Base-by-base conservation (phyloP, 495 filamentous ascomycete species). In the Neurospora hispaniola region DNA sequence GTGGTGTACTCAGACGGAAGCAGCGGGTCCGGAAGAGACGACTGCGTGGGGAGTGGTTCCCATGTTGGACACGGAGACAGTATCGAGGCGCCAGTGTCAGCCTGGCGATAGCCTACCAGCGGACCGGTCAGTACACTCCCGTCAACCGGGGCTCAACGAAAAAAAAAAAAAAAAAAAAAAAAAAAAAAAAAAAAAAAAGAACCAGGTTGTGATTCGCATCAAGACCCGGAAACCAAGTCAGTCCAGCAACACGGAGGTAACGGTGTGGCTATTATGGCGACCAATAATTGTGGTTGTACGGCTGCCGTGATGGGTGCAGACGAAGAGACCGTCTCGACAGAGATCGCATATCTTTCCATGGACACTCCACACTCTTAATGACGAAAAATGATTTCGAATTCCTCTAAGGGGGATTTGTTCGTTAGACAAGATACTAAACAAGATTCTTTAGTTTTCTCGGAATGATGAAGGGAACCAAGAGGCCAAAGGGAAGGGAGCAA, bases 21-120 rank as follows among this genome's bases (percentile, higher is more conserved):
- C 79, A 85, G 87, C 0, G 85, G 85, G 73, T 86, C 85, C 8
- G 85, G 86, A 5, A 86, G 75, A 5, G 83, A 83, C 39, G 82
- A 79, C 71, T 83, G 82, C 11, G 75, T 72, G 0, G 84, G 82
- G 18, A 84, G 79, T 54, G 83, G 78, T 44, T 82, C 75, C 73
- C 76, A 84, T 2, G 81, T 83, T 38, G 83, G 82, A 69, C 77
- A 82, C 5, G 82, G 78, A n/a, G 81, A 81, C 10, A 82, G 82
- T 31, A 83, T 70, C 7, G 82, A 69, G 1, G 82, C 71, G 70
- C 81, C 84, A 54, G 35, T 71, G 38, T 69, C 71, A 16, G 27
- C 68, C 41, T 75, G 76, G 18, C 73, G 62, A 41, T 70, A 23
- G 6, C 35, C 38, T 3, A 72, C 35, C 10, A 68, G 2, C 1